Conservation (phyloP, 1,284 basidiomycete genomes). For the Somion occarium region DNA sequence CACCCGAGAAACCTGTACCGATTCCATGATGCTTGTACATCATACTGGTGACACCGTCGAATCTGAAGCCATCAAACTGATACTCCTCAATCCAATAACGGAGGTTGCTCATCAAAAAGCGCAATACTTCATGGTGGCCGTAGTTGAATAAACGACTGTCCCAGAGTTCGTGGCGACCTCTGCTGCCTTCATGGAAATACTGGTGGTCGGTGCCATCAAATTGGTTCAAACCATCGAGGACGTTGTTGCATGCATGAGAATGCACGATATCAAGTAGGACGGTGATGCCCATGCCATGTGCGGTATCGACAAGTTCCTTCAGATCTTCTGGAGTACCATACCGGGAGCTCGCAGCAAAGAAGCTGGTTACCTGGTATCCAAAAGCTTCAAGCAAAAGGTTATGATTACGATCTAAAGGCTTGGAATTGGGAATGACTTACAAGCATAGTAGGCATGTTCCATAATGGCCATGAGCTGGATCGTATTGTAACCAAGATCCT, state of each 20-base stretch:
- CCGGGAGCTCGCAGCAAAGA: slow-evolving; percentile 96
- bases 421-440: slow-evolving; percentile 39
- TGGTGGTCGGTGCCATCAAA: slow-evolving; percentile 96
- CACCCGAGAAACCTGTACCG: slow-evolving; percentile 94
- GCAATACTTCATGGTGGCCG: slow-evolving; percentile 86
- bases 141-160: slow-evolving; percentile 98
- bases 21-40: slow-evolving; percentile 98
- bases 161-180: slow-evolving; percentile 94
- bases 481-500: slow-evolving; percentile 90
- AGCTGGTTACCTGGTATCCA: slow-evolving; percentile 96
- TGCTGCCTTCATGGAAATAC: slow-evolving; percentile 93
- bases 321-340: slow-evolving; percentile 95
- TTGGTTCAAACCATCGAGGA: slow-evolving; percentile 91
- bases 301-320: slow-evolving; percentile 92
- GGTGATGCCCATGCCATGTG: slow-evolving; percentile 89
- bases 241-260: slow-evolving; percentile 97
- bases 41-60: slow-evolving; percentile 99
- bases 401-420: slow-evolving; percentile 11
- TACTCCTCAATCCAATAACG: slow-evolving; percentile 96
- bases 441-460: slow-evolving; percentile 99
- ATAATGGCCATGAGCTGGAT: slow-evolving; percentile 98
- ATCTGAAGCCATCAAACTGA: slow-evolving; percentile 95
- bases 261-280: slow-evolving; percentile 97
- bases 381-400: too few relatives aligned
- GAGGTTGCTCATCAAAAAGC: slow-evolving; percentile 93